Evolutionary conservation across 495 filamentous ascomycete species (phyloP), one percentile per base, ranked within the genome.

Genomic region (Trichocladium antarcticum): DNA sequence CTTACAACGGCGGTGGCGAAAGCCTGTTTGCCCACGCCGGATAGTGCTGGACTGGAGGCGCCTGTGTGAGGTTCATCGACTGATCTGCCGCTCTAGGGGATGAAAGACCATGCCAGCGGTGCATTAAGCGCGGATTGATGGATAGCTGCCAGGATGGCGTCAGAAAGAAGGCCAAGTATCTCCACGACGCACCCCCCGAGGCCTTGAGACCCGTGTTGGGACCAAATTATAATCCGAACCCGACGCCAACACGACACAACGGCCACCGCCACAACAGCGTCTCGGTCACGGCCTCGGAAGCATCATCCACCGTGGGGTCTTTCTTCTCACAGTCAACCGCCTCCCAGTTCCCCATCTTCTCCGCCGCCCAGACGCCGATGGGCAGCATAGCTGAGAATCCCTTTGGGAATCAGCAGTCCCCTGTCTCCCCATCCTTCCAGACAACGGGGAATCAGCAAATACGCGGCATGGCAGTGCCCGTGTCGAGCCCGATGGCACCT

Each of bases 91-190:
- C 47, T 14, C 59, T 17, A 74, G 74, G 74, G n/a, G 74, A 78
- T 45, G 89, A 98, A 63, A 76, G 92, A 56, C 92, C 92, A 41
- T 98, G 92, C 66, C 78, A 87, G 58, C 77, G 92, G 60, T 98
- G 92, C 67, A 86, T 95, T 52, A 95, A 95, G 65, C 83, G 90
- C 39, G 85, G 87, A 16, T 76, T 96, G 38, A 84, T 87, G 52
- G 87, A 95, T 63, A 77, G 76, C 34, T 98, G 92, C 63, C 87
- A 94, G 61, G 92, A 98, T 60, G 92, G 92, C 36, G 87, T 95
- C 34, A 84, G 92, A 51, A 97, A 98, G 68, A 98, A 97, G 74
- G 92, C 92, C 53, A 98, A 98, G 65, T 98, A 98, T 70, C 83
- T 98, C 40, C 89, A 95, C 67, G 92, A 96, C 71, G 88, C 90